Evolutionary conservation across 306 rosid genomes (phyloP), one percentile per base, ranked within the genome.

Genomic region (Myrica gale): DNA sequence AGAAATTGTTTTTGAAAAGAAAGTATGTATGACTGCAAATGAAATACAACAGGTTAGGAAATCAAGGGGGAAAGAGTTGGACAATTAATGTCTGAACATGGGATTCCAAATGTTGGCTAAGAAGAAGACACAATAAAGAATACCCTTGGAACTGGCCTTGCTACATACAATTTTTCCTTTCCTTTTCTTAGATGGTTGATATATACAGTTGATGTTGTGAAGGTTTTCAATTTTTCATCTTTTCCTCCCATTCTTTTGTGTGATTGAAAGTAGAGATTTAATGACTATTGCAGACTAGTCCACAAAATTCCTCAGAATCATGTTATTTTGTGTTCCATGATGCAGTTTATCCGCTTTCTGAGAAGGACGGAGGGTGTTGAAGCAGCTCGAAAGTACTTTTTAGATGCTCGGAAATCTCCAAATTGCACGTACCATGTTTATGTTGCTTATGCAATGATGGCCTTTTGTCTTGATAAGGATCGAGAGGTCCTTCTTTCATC

Each of bases 381-480:
- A 89, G 93, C 97, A 75, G 97, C 98, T 80, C 92, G 96, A 77
- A 95, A 92, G 77, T 89, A 92, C 83, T 95, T 95, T 84, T 84
- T 90, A 68, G 97, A 95, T 86, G 97, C 97, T 52, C 97, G 92
- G 77, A 90, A 95, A 83, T 95, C 88, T 54, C 87, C 93, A 71
- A 89, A 79, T 75, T 95, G 98, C 90, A 85, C 96, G 4, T 92
- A 92, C 87, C 97, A 95, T 82, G 96, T 95, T 79, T 95, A 88
- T 82, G 96, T 92, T 52, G 98, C 98, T 60, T 95, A 95, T 82
- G 98, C 98, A 15, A 89, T 81, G 82, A 76, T 89, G 91, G 87
- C 97, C 76, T 95, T 95, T 84, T 92, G 97, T 88, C 96, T 87
- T 23, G 98, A 95, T 88, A 95, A 95, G 83, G 97, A 95, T 85